These are phyloP conservation scores for Lentinus polychrous DNA, from an alignment of 1,284 basidiomycete species.

Conservation along the genomic window DNA sequence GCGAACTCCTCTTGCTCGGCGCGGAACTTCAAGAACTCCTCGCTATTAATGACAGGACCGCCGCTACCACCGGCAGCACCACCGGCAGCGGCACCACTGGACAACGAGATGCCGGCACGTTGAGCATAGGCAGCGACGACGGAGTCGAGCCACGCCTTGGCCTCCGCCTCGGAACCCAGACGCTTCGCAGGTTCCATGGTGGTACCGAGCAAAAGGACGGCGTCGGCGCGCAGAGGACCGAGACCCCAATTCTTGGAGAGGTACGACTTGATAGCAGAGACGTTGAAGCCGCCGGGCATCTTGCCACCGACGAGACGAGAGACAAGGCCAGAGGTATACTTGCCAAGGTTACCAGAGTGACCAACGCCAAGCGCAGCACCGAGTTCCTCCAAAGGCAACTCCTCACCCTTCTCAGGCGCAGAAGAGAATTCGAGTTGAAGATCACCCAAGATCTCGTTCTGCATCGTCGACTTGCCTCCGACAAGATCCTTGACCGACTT, in stretches of 20 bases:
- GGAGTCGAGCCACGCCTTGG: constrained; percentile 88
- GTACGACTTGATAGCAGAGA: constrained; percentile 87
- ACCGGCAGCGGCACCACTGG: constrained; percentile 54
- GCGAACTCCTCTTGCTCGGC: constrained; percentile 90
- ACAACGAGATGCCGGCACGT: constrained; percentile 82
- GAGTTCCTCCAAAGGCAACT: constrained; percentile 92
- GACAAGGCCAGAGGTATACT: constrained; percentile 89
- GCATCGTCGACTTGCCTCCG: constrained; percentile 95
- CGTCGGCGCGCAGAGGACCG: constrained; percentile 83
- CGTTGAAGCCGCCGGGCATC: constrained; percentile 99
- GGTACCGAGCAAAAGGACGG: constrained; percentile 85
- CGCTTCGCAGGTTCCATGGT: constrained; percentile 94
- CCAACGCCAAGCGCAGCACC: constrained; percentile 81
- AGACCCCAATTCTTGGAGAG: constrained; percentile 92
- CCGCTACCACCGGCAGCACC: constrained; percentile 58
- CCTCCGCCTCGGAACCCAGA: constrained; percentile 86
- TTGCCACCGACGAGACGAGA: constrained; percentile 92
- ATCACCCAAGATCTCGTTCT: constrained; percentile 95
- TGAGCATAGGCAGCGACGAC: constrained; percentile 83
- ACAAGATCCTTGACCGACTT: constrained; percentile 99
- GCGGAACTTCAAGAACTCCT: constrained; percentile 97
- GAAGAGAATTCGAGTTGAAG: constrained; percentile 86
- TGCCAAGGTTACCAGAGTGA: constrained; percentile 85
- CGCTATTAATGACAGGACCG: constrained; percentile 90
- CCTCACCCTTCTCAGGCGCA: constrained; percentile 96